A percentile compares a stretch with the other conserved stretches of the same genome.
These are phyloP conservation scores for Pulveroboletus sp. DNA, from an alignment of 768 basidiomycete species.

Conservation along the genomic window DNA sequence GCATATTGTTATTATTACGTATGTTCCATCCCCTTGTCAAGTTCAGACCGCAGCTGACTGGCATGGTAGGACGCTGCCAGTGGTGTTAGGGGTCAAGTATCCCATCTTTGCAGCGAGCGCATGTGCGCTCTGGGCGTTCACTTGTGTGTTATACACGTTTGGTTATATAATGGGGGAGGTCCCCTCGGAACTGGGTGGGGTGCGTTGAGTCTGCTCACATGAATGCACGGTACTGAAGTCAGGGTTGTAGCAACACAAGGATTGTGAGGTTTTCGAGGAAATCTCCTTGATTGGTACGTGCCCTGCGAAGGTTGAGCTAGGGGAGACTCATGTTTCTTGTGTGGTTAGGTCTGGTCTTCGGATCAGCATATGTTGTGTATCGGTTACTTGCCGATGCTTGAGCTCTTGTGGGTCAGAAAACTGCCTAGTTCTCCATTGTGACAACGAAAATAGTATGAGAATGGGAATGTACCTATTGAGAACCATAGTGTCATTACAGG, in stretches of 20 bases:
- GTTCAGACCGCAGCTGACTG: not conserved
- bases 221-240: too few relatives aligned
- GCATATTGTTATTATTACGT: constrained; percentile 16
- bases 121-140: constrained; percentile 36
- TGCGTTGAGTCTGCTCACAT: too few relatives aligned
- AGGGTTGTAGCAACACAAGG: constrained; percentile 8
- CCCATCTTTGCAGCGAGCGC: constrained; percentile 36
- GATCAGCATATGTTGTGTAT: constrained; percentile 13
- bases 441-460: too few relatives aligned
- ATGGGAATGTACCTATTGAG: too few relatives aligned
- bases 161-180: constrained; percentile 41
- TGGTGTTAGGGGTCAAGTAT: constrained; percentile 32
- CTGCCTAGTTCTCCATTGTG: too few relatives aligned
- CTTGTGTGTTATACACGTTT: constrained; percentile 40
- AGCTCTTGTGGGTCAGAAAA: too few relatives aligned
- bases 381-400: constrained; percentile 7
- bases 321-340: not conserved
- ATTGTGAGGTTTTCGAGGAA: constrained; percentile 12
- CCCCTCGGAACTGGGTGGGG: too few relatives aligned
- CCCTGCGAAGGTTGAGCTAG: not conserved
- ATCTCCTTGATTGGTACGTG: constrained; percentile 14
- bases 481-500: too few relatives aligned
- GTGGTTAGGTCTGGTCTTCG: constrained; percentile 14
- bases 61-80: constrained; percentile 32
- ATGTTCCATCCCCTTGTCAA: too few relatives aligned